A percentile compares a stretch with the other conserved stretches of the same genome.
phyloP scores from a whole-genome alignment of 345 rosid genomes.

The Hibiscus trionum region DNA sequence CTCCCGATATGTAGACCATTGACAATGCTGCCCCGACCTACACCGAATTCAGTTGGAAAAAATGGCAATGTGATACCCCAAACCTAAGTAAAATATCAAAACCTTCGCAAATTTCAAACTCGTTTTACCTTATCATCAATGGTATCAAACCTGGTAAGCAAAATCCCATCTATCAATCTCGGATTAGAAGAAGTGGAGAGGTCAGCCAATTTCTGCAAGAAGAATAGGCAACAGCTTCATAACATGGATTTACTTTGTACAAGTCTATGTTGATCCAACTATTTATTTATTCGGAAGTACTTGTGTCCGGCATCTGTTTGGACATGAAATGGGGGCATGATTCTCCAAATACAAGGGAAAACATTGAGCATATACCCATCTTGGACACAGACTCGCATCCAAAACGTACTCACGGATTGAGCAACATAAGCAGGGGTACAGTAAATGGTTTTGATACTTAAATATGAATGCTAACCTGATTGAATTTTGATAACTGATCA shows the following conservation, averaged over 20 bases:
- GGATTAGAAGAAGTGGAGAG: constrained; percentile 69
- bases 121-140: constrained; percentile 81
- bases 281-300: not conserved
- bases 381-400: no score
- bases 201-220: constrained; percentile 73
- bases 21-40: constrained; percentile 98
- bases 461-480: constrained; percentile 49
- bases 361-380: no score
- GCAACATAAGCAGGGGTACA: not conserved
- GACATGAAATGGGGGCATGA: not conserved
- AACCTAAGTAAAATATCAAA: not conserved
- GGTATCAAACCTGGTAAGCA: constrained; percentile 93
- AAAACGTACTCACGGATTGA: no score
- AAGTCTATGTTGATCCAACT: not conserved
- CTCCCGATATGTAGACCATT: constrained; percentile 92
- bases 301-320: not conserved
- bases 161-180: constrained; percentile 82
- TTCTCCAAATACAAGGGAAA: not conserved
- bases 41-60: constrained; percentile 3
- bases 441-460: not conserved
- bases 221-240: constrained; percentile 2
- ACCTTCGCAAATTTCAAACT: not conserved
- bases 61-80: not conserved
- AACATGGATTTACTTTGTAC: not conserved
- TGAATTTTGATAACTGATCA: constrained; percentile 89